A percentile compares a stretch with the other conserved stretches of the same genome.
Evolutionary conservation across 805 yeast genomes (phyloP).

Genomic region (Scheffersomyces coipomensis): DNA sequence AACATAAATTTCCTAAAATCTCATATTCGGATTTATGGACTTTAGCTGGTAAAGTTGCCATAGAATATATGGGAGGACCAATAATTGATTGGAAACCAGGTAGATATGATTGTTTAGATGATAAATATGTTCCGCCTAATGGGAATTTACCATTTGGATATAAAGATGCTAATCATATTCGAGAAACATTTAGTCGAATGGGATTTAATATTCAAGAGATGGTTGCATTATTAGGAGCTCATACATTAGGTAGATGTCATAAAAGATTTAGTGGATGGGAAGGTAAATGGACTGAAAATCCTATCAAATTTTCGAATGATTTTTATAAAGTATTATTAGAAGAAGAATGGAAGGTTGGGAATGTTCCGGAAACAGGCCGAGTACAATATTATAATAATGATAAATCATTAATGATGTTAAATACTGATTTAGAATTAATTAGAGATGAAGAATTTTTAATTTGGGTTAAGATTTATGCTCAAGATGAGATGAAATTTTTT

Average conservation of each 20-base stretch:
- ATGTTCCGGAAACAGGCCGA: constrained; percentile 50
- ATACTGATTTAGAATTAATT: constrained; percentile 72
- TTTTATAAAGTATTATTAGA: constrained; percentile 46
- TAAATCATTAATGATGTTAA: constrained; percentile 79
- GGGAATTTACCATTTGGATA: constrained; percentile 53
- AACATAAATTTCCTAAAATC: constrained; percentile 56
- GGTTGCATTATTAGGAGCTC: constrained; percentile 74
- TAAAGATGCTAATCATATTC: constrained; percentile 43
- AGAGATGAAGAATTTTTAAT: constrained; percentile 56
- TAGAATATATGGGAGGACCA: constrained; percentile 68
- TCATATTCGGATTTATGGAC: constrained; percentile 72
- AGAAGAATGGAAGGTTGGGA: constrained; percentile 49
- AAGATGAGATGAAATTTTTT: constrained; percentile 60
- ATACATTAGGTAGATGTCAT: constrained; percentile 76
- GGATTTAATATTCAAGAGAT: constrained; percentile 71
- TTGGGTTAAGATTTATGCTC: constrained; percentile 69
- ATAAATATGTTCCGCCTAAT: constrained; percentile 38
- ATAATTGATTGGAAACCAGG: constrained; percentile 54
- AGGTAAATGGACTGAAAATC: constrained; percentile 88
- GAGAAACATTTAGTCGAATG: constrained; percentile 45
- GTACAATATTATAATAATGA: constrained; percentile 59
- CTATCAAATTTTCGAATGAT: constrained; percentile 72
- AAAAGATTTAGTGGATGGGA: constrained; percentile 71
- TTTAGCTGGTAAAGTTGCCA: constrained; percentile 62
- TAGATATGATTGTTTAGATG: constrained; percentile 33